Base-by-base conservation (phyloP, 2,329 filamentous ascomycete genomes). In the Pseudocercospora fuligena region DNA sequence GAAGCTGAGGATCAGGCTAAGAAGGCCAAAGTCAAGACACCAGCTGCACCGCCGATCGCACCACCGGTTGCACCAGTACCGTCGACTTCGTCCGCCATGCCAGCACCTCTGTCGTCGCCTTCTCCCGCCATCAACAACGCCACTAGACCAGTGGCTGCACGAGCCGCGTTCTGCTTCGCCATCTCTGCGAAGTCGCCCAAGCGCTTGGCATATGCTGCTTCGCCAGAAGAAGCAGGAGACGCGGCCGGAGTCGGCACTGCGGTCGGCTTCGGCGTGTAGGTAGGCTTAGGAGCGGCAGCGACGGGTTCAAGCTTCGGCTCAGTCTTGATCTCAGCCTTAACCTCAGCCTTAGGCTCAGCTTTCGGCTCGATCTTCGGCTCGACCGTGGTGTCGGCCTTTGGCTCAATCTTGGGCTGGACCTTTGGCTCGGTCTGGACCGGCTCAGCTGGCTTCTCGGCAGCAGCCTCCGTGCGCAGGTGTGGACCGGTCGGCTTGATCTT, bases 191-290 rank as follows among this genome's bases (percentile, higher is more conserved):
- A 11, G 1, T 25, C 19, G 25, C 29, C 23, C 16, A 58, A 9
- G 16, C 27, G 54, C 19, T n/a, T 33, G n/a, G 9, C 19, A 19
- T 36, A 21, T 16, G 54, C 54, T 19, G n/a, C 16, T 2, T 58
- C n/a, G 8, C n/a, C 54, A 36, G 29, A 16, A 29, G 29, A 40
- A 9, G 29, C 31, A 36, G 54, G 31, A n/a, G 54, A 58, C 11
- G 54, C 31, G 54, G 31, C 54, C 33, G 29, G 54, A 11, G 54
- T 58, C 25, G 31, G 54, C 54, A 58, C 40, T n/a, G 27, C 29
- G 19, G 54, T 16, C 3, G 31, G 33, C 54, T 36, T 58, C 25
- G 27, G 25, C 5, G 51, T 31, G 51, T 14, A n/a, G 19, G 46
- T 14, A 1, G 46, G 46, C 46, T 21, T 49, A 8, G 46, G 46